Percentiles rank a stretch among this genome's conserved stretches.
Conservation (phyloP, 371 early-diverging fungal genomes). For the Apophysomyces variabilis region DNA sequence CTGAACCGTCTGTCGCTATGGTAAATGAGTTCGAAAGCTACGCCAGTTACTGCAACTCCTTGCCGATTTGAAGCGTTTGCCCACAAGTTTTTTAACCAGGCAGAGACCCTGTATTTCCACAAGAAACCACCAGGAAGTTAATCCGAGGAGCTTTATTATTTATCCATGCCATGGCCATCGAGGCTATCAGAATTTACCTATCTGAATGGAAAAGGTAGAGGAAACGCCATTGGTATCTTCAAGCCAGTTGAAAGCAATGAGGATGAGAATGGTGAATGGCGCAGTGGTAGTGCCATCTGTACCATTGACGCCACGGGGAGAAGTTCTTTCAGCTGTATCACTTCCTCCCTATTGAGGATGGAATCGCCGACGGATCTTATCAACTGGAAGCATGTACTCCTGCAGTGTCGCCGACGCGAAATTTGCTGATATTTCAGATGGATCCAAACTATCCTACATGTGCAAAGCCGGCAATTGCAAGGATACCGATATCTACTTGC, state of each 20-base stretch:
- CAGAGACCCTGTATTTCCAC: conserved; percentile 13
- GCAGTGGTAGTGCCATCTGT: conserved; percentile 17
- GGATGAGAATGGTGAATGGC: conserved; percentile 7
- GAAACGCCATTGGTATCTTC: conserved; percentile 5
- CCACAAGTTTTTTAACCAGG: conserved; percentile 6
- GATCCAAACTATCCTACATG: background rate
- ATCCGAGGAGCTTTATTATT: conserved; percentile 12
- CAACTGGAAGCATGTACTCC: background rate
- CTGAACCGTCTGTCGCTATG: background rate
- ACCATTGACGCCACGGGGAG: conserved; percentile 14
- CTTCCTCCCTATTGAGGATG: background rate
- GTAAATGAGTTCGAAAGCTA: background rate
- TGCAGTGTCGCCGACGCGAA: background rate
- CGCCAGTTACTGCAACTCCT: background rate
- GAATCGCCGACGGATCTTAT: background rate
- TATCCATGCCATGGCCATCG: background rate
- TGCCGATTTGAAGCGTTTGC: background rate
- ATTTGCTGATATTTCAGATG: background rate
- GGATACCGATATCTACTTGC: background rate
- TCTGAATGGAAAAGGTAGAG: conserved; percentile 13
- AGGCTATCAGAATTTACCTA: conserved; percentile 8
- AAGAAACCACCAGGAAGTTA: conserved; percentile 6
- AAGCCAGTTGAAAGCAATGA: conserved; percentile 10
- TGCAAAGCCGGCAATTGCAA: background rate
- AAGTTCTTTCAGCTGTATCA: conserved; percentile 9